Evolutionary conservation across 208 protist genomes (phyloP).

Genomic region (Trypanosoma cruzi): DNA sequence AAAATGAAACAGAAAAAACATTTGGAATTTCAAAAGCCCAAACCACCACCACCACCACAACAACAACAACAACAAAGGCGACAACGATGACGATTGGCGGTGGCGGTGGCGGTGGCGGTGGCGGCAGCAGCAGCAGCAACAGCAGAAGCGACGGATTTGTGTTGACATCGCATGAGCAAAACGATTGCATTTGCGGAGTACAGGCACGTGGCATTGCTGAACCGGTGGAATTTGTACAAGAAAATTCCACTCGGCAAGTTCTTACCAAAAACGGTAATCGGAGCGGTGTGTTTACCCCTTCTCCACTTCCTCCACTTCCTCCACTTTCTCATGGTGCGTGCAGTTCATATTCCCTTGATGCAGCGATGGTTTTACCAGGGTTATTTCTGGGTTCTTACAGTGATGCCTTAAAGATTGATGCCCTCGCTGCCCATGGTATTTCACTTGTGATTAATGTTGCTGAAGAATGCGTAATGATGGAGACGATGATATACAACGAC

Average conservation of each 20-base stretch:
- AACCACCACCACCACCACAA: background rate
- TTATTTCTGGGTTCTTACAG: conserved; percentile 66
- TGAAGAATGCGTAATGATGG: conserved; percentile 51
- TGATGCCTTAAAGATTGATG: conserved; percentile 42
- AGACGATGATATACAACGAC: conserved; percentile 38
- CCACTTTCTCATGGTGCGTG: background rate
- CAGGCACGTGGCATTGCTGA: background rate
- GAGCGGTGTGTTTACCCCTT: background rate
- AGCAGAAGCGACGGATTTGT: background rate
- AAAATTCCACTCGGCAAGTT: background rate
- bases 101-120: background rate
- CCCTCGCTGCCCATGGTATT: conserved; percentile 42
- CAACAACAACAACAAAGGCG: background rate
- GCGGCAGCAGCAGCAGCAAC: background rate
- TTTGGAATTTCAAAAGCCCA: background rate
- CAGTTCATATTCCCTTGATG: conserved; percentile 30
- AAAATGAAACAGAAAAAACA: no score
- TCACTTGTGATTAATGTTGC: conserved; percentile 76
- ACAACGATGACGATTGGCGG: background rate
- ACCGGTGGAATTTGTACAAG: background rate
- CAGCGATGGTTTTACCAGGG: conserved; percentile 63
- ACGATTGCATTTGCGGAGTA: background rate
- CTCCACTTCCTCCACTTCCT: background rate
- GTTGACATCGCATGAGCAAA: background rate
- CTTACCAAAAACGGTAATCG: background rate